A percentile compares a stretch with the other conserved stretches of the same genome.
Conservation (phyloP, 352 stramenopile genomes). For the Halophytophthora polymorphica region DNA sequence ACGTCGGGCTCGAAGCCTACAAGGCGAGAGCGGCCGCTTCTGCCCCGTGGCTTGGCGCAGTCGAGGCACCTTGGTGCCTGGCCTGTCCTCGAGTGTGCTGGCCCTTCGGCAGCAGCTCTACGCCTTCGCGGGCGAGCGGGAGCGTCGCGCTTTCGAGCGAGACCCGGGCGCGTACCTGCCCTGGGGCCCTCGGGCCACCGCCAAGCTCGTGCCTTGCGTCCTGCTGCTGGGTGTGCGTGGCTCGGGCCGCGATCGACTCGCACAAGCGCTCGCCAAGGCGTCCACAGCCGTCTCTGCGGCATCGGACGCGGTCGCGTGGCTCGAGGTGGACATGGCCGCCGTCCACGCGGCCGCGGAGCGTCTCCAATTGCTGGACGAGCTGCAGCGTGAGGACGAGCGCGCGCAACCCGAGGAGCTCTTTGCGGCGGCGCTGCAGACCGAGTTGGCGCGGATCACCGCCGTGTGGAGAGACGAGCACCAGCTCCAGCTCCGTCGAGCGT, state of each 20-base stretch:
- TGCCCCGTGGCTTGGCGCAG: conserved; percentile 59
- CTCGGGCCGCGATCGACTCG: conserved; percentile 11
- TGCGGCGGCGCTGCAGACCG: conserved; percentile 13
- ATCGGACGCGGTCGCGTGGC: conserved; percentile 3
- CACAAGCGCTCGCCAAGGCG: conserved; percentile 3
- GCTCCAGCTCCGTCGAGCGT: not conserved
- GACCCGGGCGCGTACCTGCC: conserved; percentile 50
- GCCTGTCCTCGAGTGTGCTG: conserved; percentile 30
- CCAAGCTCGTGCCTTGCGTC: conserved; percentile 33
- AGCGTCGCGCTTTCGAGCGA: conserved; percentile 45
- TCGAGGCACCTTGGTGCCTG: conserved; percentile 38
- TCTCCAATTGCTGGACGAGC: conserved; percentile 15
- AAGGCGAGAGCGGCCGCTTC: conserved; percentile 56
- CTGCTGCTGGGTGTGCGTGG: conserved; percentile 57
- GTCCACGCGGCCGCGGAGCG: conserved; percentile 8
- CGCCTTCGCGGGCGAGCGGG: conserved; percentile 40
- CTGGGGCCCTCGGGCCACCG: conserved; percentile 16
- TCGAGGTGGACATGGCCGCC: conserved; percentile 16
- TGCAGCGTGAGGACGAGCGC: conserved; percentile 22
- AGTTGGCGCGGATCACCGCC: conserved; percentile 11
- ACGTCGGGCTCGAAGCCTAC: conserved; percentile 14
- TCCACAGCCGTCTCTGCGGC: conserved; percentile 1
- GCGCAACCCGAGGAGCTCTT: conserved; percentile 15
- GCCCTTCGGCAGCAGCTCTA: conserved; percentile 52
- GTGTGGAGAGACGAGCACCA: not conserved